Base-by-base conservation (phyloP, 2,329 filamentous ascomycete species). In the Colletotrichum musicola region DNA sequence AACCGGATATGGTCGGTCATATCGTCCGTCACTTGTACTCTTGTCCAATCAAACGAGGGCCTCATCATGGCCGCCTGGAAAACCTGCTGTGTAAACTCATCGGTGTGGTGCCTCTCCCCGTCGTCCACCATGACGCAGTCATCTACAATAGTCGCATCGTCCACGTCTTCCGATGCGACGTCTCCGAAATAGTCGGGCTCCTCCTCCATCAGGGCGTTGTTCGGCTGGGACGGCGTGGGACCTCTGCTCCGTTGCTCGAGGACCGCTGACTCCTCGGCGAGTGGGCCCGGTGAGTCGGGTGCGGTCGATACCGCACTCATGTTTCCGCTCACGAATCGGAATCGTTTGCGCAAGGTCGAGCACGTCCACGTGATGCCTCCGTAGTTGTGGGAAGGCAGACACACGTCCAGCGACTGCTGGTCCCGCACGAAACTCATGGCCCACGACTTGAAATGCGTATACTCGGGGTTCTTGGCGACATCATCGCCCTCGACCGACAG, bases 11-110 rank as follows among this genome's bases (percentile, higher is more conserved):
- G 93, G 9, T 84, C 81, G 1, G 92, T 90, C 47, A 95, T 83
- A 27, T 85, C 85, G 14, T 89, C 82, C 4, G 87, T 87, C 13
- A 91, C 59, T 1, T 91, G 88, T 56, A 95, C 84, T 62, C 89
- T 86, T 4, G 93, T 96, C 93, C 93, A 96, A 78, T 97, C 93
- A 75, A 95, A 95, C 38, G 89, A 92, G 13, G 86, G 82, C 72
- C 74, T 77, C 25, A 76, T 68, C 16, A 78, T 75, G 20, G 78
- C 76, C 4, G 77, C 76, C 66, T 77, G 76, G n/a, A 82, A 75
- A 3, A 82, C 80, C 53, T 81, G 74, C 46, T 82, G 81, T 14
- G 81, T 81, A 40, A 83, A 83, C 22, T 81, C 81, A 51, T 83
- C 81, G 4, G 80, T 80, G 59, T 82, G 81, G 30, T 75, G 70